Evolutionary conservation across 2,329 filamentous ascomycete species (phyloP), one percentile per base, ranked within the genome.

Genomic region (Botrytis paeoniae): DNA sequence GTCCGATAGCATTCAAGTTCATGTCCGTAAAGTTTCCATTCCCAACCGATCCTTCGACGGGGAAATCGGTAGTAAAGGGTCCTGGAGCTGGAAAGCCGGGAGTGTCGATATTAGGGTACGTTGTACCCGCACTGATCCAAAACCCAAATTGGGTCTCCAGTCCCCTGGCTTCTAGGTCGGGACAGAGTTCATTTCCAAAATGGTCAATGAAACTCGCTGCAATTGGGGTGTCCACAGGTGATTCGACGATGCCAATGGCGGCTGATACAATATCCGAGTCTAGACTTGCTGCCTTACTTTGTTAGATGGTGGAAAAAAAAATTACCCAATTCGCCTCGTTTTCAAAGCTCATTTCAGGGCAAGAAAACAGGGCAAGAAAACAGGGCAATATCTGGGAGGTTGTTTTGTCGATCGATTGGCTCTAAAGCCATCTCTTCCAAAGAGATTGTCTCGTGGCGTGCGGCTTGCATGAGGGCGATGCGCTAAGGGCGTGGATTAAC

Each of bases 31-130:
- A 3, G 4, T 3, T 0, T 51, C 25, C 48, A n/a, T n/a, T 51
- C 5, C n/a, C 25, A 3, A 1, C 25, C 3, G 5, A 14, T n/a
- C 0, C 12, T n/a, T 16, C 48, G 10, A n/a, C 0, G 7, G 25
- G 10, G 2, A 51, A n/a, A 6, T n/a, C 3, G 4, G 20, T 8
- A 20, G 22, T 48, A 22, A 48, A 48, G 7, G 20, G 3, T 10
- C 43, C 22, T n/a, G 48, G 25, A 3, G 3, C 12, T 2, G 2
- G 7, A 16, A 51, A 7, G 48, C 2, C 16, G 48, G 0, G 1
- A 7, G 14, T 0, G 0, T 16, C 48, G 25, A 0, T 3, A n/a
- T 16, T 16, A 3, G 25, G 48, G 25, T n/a, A n/a, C 2, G 0
- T 0, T 51, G 12, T n/a, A 16, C 0, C 48, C 25, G 25, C 48